Evolutionary conservation across 106 monocot genomes (phyloP), one percentile per base, ranked within the genome.

Genomic region (Dioscorea alata): DNA sequence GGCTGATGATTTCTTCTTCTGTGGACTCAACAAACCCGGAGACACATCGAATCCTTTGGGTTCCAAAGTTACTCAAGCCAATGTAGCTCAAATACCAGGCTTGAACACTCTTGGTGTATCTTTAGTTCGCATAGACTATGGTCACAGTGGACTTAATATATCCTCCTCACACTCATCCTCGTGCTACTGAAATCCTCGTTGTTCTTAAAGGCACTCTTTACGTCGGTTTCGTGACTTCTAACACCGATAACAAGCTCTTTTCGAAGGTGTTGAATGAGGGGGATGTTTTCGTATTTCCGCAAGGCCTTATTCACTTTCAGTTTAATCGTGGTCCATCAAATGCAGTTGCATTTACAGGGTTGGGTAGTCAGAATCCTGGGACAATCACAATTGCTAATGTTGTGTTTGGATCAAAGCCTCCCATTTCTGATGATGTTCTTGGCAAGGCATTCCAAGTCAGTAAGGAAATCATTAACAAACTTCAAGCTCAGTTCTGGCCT

Each of bases 21-120:
- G 12, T 23, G 66, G 66, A 4, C 49, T 66, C 21, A 24, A 66
- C 49, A 66, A 22, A 50, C 21, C 66, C 12, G 66, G 66, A 0
- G 23, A 66, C 66, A 66, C 66, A 12, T n/a, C 18, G 13, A 66
- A 66, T 21, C 6, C 1, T 0, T 50, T 50, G 0, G 66, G 66
- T 7, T 50, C 49, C 1, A 66, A 22, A 4, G 66, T 66, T 2
- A 50, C 66, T 4, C 22, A 22, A 51, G 50, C 50, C 10, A 22
- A 14, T 12, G 66, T 66, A 6, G 18, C 42, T 14, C 50, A 66
- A 23, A 48, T 66, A 13, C 49, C 50, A 50, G 66, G 66, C 23
- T 50, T 66, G 5, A 66, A 66, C 66, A 66, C 66, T 22, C 66
- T 66, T 24, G 66, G 66, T 50, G 23, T 66, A 23, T 21, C 66